These are phyloP conservation scores for Colletotrichum sp. DNA, from an alignment of 2,329 filamentous ascomycete genomes.

Conservation along the genomic window DNA sequence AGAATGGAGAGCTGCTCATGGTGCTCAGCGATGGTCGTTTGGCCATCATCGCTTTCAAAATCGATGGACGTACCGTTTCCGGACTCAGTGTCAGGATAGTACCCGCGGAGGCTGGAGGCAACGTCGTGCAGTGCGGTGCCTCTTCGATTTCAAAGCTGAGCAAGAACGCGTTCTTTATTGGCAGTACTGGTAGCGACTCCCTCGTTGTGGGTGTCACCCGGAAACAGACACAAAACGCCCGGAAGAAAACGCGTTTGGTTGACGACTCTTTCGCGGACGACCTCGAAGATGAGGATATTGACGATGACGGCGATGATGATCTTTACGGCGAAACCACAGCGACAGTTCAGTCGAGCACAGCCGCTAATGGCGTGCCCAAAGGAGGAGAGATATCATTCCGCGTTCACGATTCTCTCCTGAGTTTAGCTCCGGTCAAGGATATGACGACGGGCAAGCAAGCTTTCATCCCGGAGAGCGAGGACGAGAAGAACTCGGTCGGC, in stretches of 20 bases:
- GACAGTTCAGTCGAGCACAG: constrained; percentile 35
- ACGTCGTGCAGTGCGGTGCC: constrained; percentile 63
- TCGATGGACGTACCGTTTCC: constrained; percentile 91
- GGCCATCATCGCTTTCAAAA: constrained; percentile 78
- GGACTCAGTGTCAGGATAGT: constrained; percentile 78
- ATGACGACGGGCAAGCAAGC: constrained; percentile 70
- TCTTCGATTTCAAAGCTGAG: constrained; percentile 75
- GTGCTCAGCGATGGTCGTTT: constrained; percentile 78
- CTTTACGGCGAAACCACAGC: constrained; percentile 53
- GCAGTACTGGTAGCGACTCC: constrained; percentile 84
- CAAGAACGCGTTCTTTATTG: constrained; percentile 77
- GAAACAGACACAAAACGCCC: constrained; percentile 64
- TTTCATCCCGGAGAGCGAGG: constrained; percentile 47
- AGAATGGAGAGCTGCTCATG: constrained; percentile 84
- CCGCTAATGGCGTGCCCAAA: constrained; percentile 46
- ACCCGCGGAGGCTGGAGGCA: constrained; percentile 65
- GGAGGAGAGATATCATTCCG: constrained; percentile 74
- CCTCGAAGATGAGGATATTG: constrained; percentile 60
- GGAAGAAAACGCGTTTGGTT: constrained; percentile 65
- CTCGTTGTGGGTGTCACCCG: constrained; percentile 80
- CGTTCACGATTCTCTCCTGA: constrained; percentile 77
- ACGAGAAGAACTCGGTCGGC: constrained; percentile 45
- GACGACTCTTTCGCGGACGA: constrained; percentile 61
- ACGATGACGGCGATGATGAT: constrained; percentile 68
- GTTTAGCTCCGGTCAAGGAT: constrained; percentile 80